Base-by-base conservation (phyloP, 2,329 filamentous ascomycete genomes). In the Scytalidium sp. region DNA sequence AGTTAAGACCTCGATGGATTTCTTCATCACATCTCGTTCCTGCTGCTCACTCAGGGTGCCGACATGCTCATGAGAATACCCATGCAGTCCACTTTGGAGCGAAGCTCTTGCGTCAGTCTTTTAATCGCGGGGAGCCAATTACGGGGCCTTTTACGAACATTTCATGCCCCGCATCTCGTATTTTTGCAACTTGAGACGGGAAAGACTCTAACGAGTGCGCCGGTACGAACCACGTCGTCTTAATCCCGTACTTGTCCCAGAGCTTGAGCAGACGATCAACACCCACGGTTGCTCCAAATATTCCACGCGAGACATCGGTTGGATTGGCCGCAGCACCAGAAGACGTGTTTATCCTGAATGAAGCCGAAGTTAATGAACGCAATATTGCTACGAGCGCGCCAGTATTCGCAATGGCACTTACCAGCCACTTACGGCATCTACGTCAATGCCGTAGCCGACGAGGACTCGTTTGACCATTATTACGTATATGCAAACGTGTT, bases 11-110 rank as follows among this genome's bases (percentile, higher is more conserved):
- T 64, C 55, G 19, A 79, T 74, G 55, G 75, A 79, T 53, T 74
- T 73, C 43, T 64, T 58, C 27, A 79, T 62, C 0, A 80, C 75
- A 44, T 79, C 75, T 42, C 66, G 62, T 56, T 79, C 75, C 62
- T 80, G 75, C 21, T 68, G 57, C 3, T 69, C 65, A 0, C 72
- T 78, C 61, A 80, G 20, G 19, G 13, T 19, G 11, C 23, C 22
- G 53, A 53, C 32, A 70, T 64, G 68, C 49, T 74, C 69, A 54
- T 72, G 65, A 17, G 65, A 69, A 53, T 71, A 70, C 19, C 71
- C 70, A 55, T 73, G 65, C 15, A 72, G 57, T 2, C 66, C 70
- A 21, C 60, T 63, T 46, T 17, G 15, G 15, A n/a, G 2, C 17
- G 27, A 19, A 27, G 27, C 19, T 40, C 21, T 25, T 15, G 41